Evolutionary conservation across 176 grass and related monocot genomes (phyloP).

Genomic region (Eleusine coracana): DNA sequence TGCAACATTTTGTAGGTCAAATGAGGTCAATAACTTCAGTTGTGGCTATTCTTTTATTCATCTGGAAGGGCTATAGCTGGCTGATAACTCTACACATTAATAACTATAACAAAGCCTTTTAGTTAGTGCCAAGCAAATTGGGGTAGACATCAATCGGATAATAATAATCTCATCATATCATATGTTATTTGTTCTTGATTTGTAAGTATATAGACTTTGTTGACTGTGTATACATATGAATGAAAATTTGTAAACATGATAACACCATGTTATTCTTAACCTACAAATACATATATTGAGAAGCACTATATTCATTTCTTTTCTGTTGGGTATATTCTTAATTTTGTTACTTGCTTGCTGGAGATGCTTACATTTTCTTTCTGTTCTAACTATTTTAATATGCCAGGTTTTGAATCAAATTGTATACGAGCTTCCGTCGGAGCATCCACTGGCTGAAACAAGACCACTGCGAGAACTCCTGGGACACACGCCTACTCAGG

Average conservation of each 20-base stretch:
- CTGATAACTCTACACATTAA: background rate
- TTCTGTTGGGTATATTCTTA: background rate
- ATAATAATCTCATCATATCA: slow-evolving; percentile 2
- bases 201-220: background rate
- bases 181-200: background rate
- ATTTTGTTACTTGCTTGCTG: background rate
- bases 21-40: background rate
- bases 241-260: background rate
- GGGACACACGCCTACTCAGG: slow-evolving; percentile 88
- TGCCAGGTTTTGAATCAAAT: slow-evolving; percentile 94
- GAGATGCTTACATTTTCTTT: slow-evolving; percentile 5
- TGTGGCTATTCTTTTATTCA: slow-evolving; percentile 19
- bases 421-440: slow-evolving; percentile 86
- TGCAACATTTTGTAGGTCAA: background rate
- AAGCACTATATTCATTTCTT: slow-evolving; percentile 1
- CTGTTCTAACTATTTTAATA: slow-evolving; percentile 37
- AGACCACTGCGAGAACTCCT: slow-evolving; percentile 89
- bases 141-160: too few relatives aligned
- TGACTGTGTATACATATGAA: background rate
- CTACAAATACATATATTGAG: slow-evolving; percentile 6
- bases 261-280: background rate
- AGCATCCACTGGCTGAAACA: slow-evolving; percentile 90
- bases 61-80: background rate
- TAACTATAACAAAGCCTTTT: background rate
- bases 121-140: background rate